These are phyloP conservation scores for Phytophthora multivora DNA, from an alignment of 352 stramenopile genomes.

Conservation along the genomic window DNA sequence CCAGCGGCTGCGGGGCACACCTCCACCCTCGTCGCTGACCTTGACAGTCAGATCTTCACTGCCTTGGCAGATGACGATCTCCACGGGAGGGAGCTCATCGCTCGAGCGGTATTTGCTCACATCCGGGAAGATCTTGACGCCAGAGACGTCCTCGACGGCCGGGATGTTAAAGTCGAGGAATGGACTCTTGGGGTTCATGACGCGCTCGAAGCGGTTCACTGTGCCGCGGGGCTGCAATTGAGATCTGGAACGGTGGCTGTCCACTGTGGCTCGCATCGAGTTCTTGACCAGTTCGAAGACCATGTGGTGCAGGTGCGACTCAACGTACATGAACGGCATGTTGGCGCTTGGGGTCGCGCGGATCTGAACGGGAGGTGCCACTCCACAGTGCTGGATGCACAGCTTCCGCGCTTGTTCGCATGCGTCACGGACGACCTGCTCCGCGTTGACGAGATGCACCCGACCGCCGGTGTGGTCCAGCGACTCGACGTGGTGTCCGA, in stretches of 20 bases:
- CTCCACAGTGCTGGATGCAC: conserved; percentile 55
- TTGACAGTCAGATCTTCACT: conserved; percentile 96
- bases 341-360: conserved; percentile 40
- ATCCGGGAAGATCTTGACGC: conserved; percentile 69
- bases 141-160: conserved; percentile 50
- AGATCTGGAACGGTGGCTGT: conserved; percentile 86
- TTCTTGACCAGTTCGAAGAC: conserved; percentile 99
- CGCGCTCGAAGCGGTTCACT: conserved; percentile 48
- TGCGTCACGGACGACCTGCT: conserved; percentile 55
- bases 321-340: conserved; percentile 77
- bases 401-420: conserved; percentile 53
- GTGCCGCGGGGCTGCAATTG: conserved; percentile 30
- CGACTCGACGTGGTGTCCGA: conserved; percentile 88
- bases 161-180: conserved; percentile 69
- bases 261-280: conserved; percentile 96
- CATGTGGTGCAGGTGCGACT: conserved; percentile 81
- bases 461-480: conserved; percentile 55
- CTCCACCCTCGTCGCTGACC: conserved; percentile 97
- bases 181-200: conserved; percentile 68
- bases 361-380: conserved; percentile 60
- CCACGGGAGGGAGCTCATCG: conserved; percentile 87
- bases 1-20: conserved; percentile 96
- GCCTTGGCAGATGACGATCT: conserved; percentile 97
- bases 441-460: conserved; percentile 67
- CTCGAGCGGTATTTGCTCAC: conserved; percentile 55